These are phyloP conservation scores for Trichocladium uniseriatum DNA, from an alignment of 495 filamentous ascomycete genomes.

Conservation along the genomic window DNA sequence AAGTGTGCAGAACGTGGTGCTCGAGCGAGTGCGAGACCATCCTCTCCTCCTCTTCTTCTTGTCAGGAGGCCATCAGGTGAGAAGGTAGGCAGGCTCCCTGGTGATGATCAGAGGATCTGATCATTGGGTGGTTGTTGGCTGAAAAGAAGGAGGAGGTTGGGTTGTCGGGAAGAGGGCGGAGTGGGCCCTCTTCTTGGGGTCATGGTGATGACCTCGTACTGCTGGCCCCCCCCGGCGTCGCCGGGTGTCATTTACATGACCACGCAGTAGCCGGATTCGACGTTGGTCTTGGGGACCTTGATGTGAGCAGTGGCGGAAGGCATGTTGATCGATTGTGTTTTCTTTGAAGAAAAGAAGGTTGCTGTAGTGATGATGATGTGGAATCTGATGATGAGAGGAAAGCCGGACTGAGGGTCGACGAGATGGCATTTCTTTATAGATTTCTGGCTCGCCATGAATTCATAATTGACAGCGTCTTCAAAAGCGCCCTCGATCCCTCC, in stretches of 20 bases:
- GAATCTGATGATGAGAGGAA: conserved; percentile 1
- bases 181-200: background rate
- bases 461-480: background rate
- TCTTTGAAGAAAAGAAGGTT: conserved; percentile 8
- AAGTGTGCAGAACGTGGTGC: too few relatives aligned
- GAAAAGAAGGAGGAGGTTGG: background rate
- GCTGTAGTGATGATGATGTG: conserved; percentile 12
- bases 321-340: conserved; percentile 27
- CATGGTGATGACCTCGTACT: background rate
- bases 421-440: conserved; percentile 16
- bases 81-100: too few relatives aligned
- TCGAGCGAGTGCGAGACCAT: background rate
- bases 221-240: background rate
- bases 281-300: conserved; percentile 25
- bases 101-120: too few relatives aligned
- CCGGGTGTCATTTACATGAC: conserved; percentile 31
- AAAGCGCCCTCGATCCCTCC: background rate
- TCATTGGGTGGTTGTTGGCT: background rate
- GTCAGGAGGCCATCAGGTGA: too few relatives aligned
- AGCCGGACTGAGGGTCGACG: background rate
- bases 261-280: conserved; percentile 28
- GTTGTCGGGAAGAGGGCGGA: conserved; percentile 1
- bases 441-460: conserved; percentile 4
- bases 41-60: background rate
- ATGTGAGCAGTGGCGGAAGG: conserved; percentile 25